These are phyloP conservation scores for Jaltomata sinuosa DNA, from an alignment of 257 asterid genomes.

Conservation along the genomic window DNA sequence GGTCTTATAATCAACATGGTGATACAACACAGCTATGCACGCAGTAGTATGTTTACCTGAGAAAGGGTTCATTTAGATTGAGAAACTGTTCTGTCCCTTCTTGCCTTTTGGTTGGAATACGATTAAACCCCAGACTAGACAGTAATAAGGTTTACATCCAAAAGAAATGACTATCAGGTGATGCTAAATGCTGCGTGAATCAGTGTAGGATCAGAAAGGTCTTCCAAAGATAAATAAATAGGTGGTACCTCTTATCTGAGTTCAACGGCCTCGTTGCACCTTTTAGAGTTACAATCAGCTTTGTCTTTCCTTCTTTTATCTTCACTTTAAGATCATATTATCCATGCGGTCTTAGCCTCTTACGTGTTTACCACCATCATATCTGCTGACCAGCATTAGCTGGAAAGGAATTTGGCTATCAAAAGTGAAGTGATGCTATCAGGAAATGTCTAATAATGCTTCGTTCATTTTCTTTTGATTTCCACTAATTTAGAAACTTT, in stretches of 20 bases:
- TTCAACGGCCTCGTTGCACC: background rate
- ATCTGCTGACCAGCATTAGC: background rate
- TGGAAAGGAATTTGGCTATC: background rate
- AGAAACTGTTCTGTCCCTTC: background rate
- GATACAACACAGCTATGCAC: background rate
- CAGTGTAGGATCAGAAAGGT: background rate
- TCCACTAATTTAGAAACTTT: slow-evolving; percentile 10
- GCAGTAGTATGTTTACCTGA: background rate
- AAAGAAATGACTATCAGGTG: background rate
- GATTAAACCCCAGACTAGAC: background rate
- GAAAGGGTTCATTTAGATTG: background rate
- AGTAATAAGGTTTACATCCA: background rate
- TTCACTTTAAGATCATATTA: background rate
- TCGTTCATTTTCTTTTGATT: background rate
- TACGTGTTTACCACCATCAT: background rate
- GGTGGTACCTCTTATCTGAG: background rate
- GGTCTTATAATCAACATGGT: background rate
- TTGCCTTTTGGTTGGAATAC: background rate
- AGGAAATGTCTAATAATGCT: background rate
- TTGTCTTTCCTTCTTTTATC: background rate
- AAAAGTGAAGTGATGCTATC: background rate
- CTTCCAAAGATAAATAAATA: background rate
- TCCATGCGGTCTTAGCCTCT: background rate
- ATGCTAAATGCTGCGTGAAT: background rate
- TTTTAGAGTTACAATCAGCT: background rate